phyloP scores from a whole-genome alignment of 768 basidiomycete genomes.

The Cantharellus cinnabarinus region DNA sequence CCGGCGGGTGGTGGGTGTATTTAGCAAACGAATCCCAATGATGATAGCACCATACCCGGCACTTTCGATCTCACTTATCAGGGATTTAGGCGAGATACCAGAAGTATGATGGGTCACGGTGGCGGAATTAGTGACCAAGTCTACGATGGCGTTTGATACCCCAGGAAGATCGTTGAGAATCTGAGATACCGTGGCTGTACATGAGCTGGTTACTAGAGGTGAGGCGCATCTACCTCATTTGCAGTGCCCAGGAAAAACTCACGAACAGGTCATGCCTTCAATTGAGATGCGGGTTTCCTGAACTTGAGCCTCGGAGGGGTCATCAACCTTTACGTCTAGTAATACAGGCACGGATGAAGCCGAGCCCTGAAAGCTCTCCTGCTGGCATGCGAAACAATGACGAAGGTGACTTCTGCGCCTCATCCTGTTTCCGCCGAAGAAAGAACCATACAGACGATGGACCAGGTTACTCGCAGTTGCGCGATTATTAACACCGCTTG shows the following conservation, averaged over 20 bases:
- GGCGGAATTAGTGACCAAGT: conserved; percentile 10
- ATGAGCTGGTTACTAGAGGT: background rate
- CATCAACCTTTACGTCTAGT: background rate
- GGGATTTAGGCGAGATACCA: background rate
- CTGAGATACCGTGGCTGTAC: background rate
- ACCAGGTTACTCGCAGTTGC: background rate
- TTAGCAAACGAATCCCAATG: background rate
- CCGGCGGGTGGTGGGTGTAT: background rate
- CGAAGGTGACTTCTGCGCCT: background rate
- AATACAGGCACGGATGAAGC: background rate
- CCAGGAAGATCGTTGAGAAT: conserved; percentile 13
- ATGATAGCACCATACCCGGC: conserved; percentile 4
- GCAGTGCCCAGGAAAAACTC: background rate
- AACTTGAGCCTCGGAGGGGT: background rate
- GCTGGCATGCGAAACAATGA: conserved; percentile 1
- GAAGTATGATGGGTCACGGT: conserved; percentile 8
- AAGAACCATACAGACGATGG: background rate
- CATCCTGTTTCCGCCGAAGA: background rate
- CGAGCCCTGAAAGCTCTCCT: background rate
- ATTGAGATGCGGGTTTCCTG: conserved; percentile 7
- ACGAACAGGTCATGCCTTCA: conserved; percentile 17
- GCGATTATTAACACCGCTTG: background rate
- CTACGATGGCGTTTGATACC: conserved; percentile 7
- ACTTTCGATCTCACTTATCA: conserved; percentile 4
- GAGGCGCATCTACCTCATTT: background rate